Evolutionary conservation across 306 rosid genomes (phyloP).

Genomic region (Erythrophleum fordii): DNA sequence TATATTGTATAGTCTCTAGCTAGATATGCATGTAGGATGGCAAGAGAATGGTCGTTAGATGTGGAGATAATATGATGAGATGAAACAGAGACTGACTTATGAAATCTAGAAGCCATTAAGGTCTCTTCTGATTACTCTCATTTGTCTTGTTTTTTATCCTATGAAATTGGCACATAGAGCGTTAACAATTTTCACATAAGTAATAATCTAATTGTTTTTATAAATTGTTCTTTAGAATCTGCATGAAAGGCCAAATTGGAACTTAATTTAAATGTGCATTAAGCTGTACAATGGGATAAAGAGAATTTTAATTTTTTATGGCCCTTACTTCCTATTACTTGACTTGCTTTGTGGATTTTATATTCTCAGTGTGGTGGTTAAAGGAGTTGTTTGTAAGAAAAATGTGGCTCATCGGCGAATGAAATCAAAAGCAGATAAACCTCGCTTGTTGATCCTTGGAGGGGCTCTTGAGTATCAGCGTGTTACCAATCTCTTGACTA

Average conservation of each 20-base stretch:
- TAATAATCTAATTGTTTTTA: not conserved
- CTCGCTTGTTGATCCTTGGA: constrained; percentile 67
- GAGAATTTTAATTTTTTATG: not conserved
- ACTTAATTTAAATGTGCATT: not conserved
- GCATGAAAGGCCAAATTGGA: not conserved
- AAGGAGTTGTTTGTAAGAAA: constrained; percentile 78
- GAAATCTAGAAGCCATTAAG: constrained; percentile 11
- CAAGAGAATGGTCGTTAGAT: not conserved
- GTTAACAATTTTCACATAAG: not conserved
- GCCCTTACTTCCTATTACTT: not conserved
- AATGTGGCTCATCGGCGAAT: constrained; percentile 48
- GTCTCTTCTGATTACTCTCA: constrained; percentile 3
- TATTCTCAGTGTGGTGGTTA: constrained; percentile 55
- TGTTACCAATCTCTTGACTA: constrained; percentile 60
- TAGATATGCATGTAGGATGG: not conserved
- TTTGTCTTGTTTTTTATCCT: not conserved
- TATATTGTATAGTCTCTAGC: not conserved
- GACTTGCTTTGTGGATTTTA: not conserved
- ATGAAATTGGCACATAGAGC: constrained; percentile 12
- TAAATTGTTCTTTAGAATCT: constrained; percentile 10
- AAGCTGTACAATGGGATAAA: not conserved
- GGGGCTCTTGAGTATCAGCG: constrained; percentile 86
- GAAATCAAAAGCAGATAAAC: constrained; percentile 50
- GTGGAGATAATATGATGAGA: not conserved
- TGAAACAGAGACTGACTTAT: not conserved